Evolutionary conservation across 805 yeast species (phyloP), one percentile per base, ranked within the genome.

Genomic region (Hanseniaspora lachancei): DNA sequence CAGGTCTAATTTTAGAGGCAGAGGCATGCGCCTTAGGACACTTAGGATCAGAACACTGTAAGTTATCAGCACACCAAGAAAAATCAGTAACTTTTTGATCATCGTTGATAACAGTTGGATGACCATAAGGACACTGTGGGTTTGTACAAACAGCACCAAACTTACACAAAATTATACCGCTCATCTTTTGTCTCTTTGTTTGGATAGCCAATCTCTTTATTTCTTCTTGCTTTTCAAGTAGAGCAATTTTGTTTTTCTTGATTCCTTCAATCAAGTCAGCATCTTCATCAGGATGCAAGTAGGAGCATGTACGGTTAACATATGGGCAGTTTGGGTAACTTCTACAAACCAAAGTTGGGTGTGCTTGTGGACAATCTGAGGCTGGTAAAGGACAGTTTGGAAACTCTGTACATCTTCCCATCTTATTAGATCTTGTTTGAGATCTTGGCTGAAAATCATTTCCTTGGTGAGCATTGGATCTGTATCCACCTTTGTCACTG

Each of bases 21-120:
- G 95, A 86, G 2, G 95, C 86, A 69, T 89, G 97, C 0, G 95
- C 89, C 62, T 77, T 82, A 55, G 72, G 72, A 70, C 97, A 89
- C 16, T 64, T 61, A 0, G 75, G 67, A 64, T 87, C 79, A 27
- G 68, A 60, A 71, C 96, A 89, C 21, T 70, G 67, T 61, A 82
- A 76, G 60, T 86, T 86, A 39, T 74, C 79, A 8, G 81, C 71
- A 72, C 96, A 89, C 95, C 95, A 86, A 60, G 80, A 83, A 49
- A 78, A 70, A 18, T 77, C 75, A 16, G 77, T 72, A 42, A 88
- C 86, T 62, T 81, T 79, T 32, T 89, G 88, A 59, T 77, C 80
- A 59, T 76, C 78, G 69, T 84, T 86, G 18, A 87, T 84, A 1
- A 95, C 93, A 0, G 95, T 86, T 47, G 97, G 96, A 66, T 89